Conservation (phyloP, 305 asterid species). For the Plantago lanceolata region DNA sequence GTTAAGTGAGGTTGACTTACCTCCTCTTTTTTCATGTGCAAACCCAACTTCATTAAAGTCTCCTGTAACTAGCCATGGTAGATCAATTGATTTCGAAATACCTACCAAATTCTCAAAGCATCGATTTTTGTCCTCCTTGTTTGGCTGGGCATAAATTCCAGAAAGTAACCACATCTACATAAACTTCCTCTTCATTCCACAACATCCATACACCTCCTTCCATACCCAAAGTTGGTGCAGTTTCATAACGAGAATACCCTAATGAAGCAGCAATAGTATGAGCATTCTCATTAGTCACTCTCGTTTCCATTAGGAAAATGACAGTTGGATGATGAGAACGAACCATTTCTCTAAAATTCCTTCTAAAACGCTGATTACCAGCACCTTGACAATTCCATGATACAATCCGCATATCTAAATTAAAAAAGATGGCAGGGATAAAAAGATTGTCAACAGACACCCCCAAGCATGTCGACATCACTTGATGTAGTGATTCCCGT, state of each 20-base stretch:
- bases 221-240: not conserved
- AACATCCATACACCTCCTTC: constrained; percentile 1
- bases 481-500: too few relatives aligned
- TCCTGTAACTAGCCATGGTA: not conserved
- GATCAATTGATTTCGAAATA: not conserved
- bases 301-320: not conserved
- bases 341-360: too few relatives aligned
- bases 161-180: not conserved
- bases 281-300: not conserved
- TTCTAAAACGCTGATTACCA: not conserved
- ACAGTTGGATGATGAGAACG: not conserved
- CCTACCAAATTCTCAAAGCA: not conserved
- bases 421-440: too few relatives aligned
- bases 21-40: not conserved
- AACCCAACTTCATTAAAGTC: not conserved
- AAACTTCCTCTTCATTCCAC: not conserved
- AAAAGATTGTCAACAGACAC: too few relatives aligned
- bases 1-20: too few relatives aligned
- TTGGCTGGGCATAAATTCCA: not conserved
- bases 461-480: too few relatives aligned
- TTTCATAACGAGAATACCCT: not conserved
- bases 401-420: not conserved
- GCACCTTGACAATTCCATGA: not conserved
- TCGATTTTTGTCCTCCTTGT: too few relatives aligned
- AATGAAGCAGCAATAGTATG: not conserved